Evolutionary conservation across 1,284 basidiomycete species (phyloP), one percentile per base, ranked within the genome.

Genomic region (Butyriboletus appendiculatus): DNA sequence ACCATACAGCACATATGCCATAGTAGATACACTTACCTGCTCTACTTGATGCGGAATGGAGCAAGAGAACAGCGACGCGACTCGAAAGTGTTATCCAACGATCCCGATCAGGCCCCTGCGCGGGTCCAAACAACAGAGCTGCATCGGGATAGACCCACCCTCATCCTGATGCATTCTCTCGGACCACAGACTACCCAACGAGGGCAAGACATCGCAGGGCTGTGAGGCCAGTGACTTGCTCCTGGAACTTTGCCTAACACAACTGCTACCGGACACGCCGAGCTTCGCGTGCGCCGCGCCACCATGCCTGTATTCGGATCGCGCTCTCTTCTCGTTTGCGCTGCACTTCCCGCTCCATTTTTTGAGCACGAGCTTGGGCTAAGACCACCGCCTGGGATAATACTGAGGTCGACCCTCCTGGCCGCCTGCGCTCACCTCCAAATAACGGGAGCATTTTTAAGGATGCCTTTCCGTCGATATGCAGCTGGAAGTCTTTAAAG

Each of bases 271-370:
- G 75, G 6, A 79, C 73, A 9, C 52, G 59, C 45, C 68, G 70
- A 2, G 75, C 75, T 45, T 80, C 75, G 22, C 59, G 58, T 5
- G 75, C 60, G 2, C n/a, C n/a, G n/a, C n/a, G n/a, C n/a, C 82
- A 91, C 80, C 81, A 85, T n/a, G 80, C 77, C 65, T 92, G 90
- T 37, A 94, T 77, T 41, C 69, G 72, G 3, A 76, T 64, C 0
- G 87, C 87, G 34, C 76, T 80, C 26, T 87, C 82, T 41, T 81
- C 77, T 51, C 76, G 75, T 51, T 74, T 76, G 50, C 84, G 81
- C 20, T 75, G 72, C 45, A 80, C 76, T 43, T 81, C 75, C 20
- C 91, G 78, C 61, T 85, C 81, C 47, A 76, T 44, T 37, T 88
- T 78, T 49, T 80, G 75, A 9, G 74, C 73, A 10, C 80, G 81